Conservation (phyloP, 805 yeast species). For the Lipomyces lipofer region DNA sequence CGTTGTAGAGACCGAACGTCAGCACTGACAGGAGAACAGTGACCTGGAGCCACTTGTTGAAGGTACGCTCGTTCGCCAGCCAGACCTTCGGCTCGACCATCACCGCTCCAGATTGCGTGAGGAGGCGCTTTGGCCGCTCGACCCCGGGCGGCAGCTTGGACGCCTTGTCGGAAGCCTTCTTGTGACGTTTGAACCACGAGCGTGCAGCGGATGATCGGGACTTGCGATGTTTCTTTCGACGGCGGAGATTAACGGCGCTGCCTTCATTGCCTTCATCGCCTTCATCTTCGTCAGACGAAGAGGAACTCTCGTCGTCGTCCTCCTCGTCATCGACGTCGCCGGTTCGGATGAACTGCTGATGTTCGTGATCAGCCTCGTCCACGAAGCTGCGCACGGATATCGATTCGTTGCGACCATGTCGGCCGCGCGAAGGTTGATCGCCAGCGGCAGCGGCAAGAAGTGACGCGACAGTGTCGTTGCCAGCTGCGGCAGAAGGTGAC, state of each 20-base stretch:
- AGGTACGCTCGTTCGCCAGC: conserved; percentile 97
- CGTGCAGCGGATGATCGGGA: not conserved
- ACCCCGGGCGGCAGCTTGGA: conserved; percentile 79
- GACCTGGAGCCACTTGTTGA: conserved; percentile 91
- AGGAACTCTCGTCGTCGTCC: conserved; percentile 59
- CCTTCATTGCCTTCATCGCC: conserved; percentile 34
- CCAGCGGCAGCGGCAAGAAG: conserved; percentile 15
- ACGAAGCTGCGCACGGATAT: conserved; percentile 23
- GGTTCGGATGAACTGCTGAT: conserved; percentile 20
- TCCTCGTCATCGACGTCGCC: conserved; percentile 45
- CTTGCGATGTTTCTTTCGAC: conserved; percentile 2
- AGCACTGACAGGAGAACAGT: conserved; percentile 80
- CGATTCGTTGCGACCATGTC: conserved; percentile 25
- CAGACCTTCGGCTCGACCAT: conserved; percentile 97
- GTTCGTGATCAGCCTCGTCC: conserved; percentile 19
- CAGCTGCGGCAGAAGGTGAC: not conserved
- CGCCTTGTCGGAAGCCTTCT: not conserved
- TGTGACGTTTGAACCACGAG: conserved; percentile 23
- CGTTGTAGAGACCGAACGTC: conserved; percentile 79
- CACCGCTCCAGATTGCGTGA: conserved; percentile 87
- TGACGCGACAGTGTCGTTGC: conserved; percentile 7
- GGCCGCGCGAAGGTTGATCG: conserved; percentile 31
- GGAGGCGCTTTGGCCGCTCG: conserved; percentile 69
- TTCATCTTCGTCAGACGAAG: conserved; percentile 34
- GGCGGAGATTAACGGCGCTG: conserved; percentile 10